Conservation (phyloP, 1,139 yeast genomes). For the Hyphopichia burtonii region DNA sequence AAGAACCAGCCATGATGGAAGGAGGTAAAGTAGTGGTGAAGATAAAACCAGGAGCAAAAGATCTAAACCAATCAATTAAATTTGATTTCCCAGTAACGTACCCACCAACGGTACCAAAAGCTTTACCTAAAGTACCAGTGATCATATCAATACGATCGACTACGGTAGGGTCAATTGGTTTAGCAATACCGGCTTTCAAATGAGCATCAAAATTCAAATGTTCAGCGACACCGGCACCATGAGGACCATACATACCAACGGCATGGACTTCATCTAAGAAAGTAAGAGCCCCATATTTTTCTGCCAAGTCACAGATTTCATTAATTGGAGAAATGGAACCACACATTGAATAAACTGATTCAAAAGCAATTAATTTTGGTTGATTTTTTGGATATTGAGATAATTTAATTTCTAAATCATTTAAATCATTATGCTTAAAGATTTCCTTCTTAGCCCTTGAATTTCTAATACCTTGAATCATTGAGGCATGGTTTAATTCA, state of each 20-base stretch:
- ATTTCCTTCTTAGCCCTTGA: slow-evolving; percentile 86
- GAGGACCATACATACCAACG: slow-evolving; percentile 98
- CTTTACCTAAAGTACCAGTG: slow-evolving; percentile 96
- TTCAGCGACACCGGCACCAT: slow-evolving; percentile 99
- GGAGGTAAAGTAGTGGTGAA: slow-evolving; percentile 97
- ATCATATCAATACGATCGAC: slow-evolving; percentile 93
- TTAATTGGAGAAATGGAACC: slow-evolving; percentile 96
- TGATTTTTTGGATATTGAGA: slow-evolving; percentile 76
- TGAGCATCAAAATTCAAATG: slow-evolving; percentile 87
- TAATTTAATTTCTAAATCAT: slow-evolving; percentile 75
- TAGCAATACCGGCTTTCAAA: slow-evolving; percentile 61
- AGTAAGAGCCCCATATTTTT: slow-evolving; percentile 94
- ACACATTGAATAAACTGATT: slow-evolving; percentile 96
- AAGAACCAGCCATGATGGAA: slow-evolving; percentile 94
- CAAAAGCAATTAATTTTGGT: slow-evolving; percentile 96
- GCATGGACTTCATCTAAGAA: slow-evolving; percentile 98
- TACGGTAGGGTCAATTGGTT: slow-evolving; percentile 53
- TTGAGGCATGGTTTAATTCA: slow-evolving; percentile 92
- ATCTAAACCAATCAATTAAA: slow-evolving; percentile 92
- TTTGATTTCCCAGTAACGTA: slow-evolving; percentile 86
- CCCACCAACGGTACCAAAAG: slow-evolving; percentile 97
- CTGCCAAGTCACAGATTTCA: slow-evolving; percentile 91
- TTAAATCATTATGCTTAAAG: slow-evolving; percentile 86
- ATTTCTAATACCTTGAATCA: slow-evolving; percentile 94
- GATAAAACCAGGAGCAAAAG: slow-evolving; percentile 95